Conservation (phyloP, 2,329 filamentous ascomycete species). For the Sclerotinia minor region DNA sequence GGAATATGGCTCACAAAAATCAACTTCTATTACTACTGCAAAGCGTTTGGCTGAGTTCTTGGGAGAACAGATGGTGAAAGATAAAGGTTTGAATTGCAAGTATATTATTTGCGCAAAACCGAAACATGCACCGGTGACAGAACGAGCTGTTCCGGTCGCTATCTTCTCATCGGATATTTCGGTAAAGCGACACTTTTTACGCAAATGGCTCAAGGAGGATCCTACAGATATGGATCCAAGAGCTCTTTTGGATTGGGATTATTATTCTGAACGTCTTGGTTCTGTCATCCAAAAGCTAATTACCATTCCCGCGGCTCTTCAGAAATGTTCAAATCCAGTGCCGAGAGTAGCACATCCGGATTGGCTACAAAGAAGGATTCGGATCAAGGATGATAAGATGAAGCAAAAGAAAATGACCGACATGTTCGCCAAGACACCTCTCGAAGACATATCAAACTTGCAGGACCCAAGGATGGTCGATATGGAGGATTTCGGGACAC, state of each 20-base stretch:
- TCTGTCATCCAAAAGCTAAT: constrained; percentile 99
- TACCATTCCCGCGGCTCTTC: constrained; percentile 93
- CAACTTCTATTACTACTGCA: constrained; percentile 98
- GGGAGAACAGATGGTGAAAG: constrained; percentile 98
- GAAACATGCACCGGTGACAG: constrained; percentile 87
- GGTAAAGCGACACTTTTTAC: constrained; percentile 84
- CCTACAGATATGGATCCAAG: constrained; percentile 88
- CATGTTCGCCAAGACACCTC: constrained; percentile 71
- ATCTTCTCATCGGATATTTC: constrained; percentile 94
- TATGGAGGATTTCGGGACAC: constrained; percentile 78
- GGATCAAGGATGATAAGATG: constrained; percentile 93
- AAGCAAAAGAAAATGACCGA: constrained; percentile 99
- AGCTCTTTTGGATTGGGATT: constrained; percentile 91
- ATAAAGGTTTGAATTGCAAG: constrained; percentile 98
- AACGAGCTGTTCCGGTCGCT: constrained; percentile 89
- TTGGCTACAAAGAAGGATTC: constrained; percentile 92
- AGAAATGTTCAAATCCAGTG: constrained; percentile 92
- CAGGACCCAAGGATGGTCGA: constrained; percentile 59
- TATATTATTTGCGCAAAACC: constrained; percentile 94
- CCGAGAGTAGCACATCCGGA: constrained; percentile 92
- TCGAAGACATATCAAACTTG: constrained; percentile 72
- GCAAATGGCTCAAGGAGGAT: constrained; percentile 95
- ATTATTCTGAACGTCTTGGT: constrained; percentile 92
- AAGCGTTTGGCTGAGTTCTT: constrained; percentile 93
- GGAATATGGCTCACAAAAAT: constrained; percentile 94